phyloP scores from a whole-genome alignment of 768 basidiomycete genomes.

The Phaffia australis region DNA sequence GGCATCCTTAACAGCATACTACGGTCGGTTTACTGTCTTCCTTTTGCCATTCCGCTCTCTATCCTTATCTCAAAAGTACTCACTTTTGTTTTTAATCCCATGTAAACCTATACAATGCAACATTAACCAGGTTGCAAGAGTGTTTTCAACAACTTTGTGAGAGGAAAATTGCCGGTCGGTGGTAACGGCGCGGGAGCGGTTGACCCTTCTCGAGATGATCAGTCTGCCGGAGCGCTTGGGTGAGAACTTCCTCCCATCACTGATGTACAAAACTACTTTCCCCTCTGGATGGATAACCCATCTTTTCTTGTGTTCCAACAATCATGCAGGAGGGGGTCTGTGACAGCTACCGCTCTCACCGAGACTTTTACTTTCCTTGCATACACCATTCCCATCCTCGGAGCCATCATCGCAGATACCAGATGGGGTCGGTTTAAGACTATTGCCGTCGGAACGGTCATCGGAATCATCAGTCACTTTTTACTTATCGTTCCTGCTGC shows the following conservation, averaged over 20 bases:
- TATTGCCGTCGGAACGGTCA: slow-evolving; percentile 12
- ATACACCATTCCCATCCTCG: slow-evolving; percentile 34
- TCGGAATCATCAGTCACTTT: slow-evolving; percentile 21
- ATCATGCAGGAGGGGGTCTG: neutral
- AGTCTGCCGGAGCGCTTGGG: slow-evolving; percentile 33
- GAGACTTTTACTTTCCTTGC: slow-evolving; percentile 32
- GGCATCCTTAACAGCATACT: slow-evolving; percentile 28
- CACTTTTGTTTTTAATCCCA: neutral
- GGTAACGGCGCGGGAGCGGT: slow-evolving; percentile 28
- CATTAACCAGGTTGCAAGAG: neutral
- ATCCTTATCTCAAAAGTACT: too few relatives aligned
- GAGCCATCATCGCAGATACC: slow-evolving; percentile 36
- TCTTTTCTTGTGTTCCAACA: neutral
- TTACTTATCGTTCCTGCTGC: slow-evolving; percentile 21
- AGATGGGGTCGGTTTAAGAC: slow-evolving; percentile 31
- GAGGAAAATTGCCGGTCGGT: neutral
- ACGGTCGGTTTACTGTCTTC: slow-evolving; percentile 33
- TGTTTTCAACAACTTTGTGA: slow-evolving; percentile 19
- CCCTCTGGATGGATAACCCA: neutral
- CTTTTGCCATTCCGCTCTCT: slow-evolving; percentile 15
- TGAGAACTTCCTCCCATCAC: slow-evolving; percentile 25
- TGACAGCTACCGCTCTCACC: neutral
- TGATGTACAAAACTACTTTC: neutral
- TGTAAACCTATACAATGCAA: neutral
- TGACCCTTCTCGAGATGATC: slow-evolving; percentile 30